Evolutionary conservation across 352 stramenopile genomes (phyloP), one percentile per base, ranked within the genome.

Genomic region (Pythium insidiosum): DNA sequence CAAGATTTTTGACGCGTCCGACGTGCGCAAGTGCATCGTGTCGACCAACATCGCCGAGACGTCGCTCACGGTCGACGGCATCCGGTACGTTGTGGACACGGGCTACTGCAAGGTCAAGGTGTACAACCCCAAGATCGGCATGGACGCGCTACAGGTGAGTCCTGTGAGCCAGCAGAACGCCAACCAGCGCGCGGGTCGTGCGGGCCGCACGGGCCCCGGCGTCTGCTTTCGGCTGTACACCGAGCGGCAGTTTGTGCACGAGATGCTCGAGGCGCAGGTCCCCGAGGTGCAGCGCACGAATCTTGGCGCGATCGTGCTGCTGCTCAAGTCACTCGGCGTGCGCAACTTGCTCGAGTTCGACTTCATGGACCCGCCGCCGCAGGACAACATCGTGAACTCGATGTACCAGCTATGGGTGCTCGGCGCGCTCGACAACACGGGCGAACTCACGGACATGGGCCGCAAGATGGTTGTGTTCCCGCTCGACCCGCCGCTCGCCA

Each of bases 331-430:
- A 15, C 75, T 99, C 33, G 95, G 95, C 9, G 90, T 99, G 5
- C 86, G 96, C 25, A 92, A 95, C 50, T 58, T 98, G 22, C 72
- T 98, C 4, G 87, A 98, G 47, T 99, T 99, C 62, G 94, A 98
- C 63, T 99, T 99, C 56, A 99, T 99, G 95, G 94, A 98, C 53
- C 95, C 95, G 33, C 97, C 97, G 12, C 96, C 96, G 3, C 68
- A 90, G 37, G 80, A 92, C 46, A 99, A 98, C 61, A 98, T 99
- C 44, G 89, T 90, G 31, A 98, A 97, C 61, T 98, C 94, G 9
- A 94, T 99, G 73, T 99, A 99, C 66, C 95, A 99, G 69, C 74
- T 99, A 5, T 99, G 96, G 96, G 95, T 99, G 21, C 73, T 99
- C 4, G 95, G 95, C 20, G 96, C 97, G 13, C 68, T 99, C 1